Evolutionary conservation across 1,284 basidiomycete species (phyloP).

Genomic region (Trichosporon inkin): DNA sequence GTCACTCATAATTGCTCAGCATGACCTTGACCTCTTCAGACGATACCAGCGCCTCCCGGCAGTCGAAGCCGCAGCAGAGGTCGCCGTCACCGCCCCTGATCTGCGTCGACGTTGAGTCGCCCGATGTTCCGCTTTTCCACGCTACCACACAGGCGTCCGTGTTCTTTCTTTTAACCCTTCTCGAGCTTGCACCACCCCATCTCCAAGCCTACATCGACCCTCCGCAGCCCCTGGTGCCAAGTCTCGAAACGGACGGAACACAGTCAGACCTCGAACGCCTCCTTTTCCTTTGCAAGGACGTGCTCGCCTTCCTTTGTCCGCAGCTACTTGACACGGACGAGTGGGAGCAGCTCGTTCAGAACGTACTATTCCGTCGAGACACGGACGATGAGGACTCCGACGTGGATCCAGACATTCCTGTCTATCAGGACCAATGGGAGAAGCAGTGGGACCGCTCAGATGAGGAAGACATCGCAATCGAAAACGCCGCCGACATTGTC

Average conservation of each 20-base stretch:
- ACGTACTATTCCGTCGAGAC: background rate
- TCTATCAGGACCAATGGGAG: background rate
- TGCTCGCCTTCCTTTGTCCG: background rate
- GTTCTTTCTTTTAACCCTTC: background rate
- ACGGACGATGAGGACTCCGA: background rate
- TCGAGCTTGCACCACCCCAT: background rate
- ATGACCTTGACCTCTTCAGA: background rate
- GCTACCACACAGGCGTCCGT: background rate
- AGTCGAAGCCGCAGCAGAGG: background rate
- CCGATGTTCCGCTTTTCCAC: background rate
- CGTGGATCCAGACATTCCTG: background rate
- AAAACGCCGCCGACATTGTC: background rate
- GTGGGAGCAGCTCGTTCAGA: background rate
- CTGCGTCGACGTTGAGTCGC: background rate
- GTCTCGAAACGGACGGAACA: background rate
- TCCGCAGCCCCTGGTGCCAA: background rate
- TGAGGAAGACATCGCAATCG: background rate
- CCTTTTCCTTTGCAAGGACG: slow-evolving; percentile 1
- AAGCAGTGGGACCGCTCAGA: slow-evolving; percentile 1
- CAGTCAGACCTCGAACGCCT: background rate
- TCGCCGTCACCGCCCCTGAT: background rate
- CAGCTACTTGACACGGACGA: background rate
- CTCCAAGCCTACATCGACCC: background rate
- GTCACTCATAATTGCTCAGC: background rate
- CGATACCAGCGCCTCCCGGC: background rate